Percentiles rank a stretch among this genome's conserved stretches.
phyloP scores from a whole-genome alignment of 2,329 filamentous ascomycete species.

The Hirsutella minnesotensis region DNA sequence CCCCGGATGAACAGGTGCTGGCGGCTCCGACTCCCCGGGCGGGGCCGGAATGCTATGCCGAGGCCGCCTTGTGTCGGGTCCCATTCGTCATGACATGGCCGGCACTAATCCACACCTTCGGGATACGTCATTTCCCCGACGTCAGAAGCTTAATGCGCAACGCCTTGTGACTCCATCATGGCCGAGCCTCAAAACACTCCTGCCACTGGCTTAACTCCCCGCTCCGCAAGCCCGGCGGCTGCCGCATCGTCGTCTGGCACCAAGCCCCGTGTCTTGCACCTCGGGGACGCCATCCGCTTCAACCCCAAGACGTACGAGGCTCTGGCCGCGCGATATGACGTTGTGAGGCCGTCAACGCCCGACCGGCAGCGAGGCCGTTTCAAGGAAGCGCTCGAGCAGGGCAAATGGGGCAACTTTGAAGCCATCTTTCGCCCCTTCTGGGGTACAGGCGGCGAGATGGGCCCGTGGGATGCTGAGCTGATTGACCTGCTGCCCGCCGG shows the following conservation, averaged over 20 bases:
- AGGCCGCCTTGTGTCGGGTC: constrained; percentile 10
- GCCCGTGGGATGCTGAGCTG: constrained; percentile 48
- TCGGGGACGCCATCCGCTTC: constrained; percentile 52
- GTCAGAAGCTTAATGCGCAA: no score
- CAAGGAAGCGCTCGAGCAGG: constrained; percentile 33
- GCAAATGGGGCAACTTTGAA: constrained; percentile 41
- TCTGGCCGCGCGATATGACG: constrained; percentile 31
- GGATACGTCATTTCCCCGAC: no score
- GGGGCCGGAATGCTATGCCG: no score
- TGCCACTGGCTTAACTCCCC: neutral
- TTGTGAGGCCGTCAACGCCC: constrained; percentile 36
- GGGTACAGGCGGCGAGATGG: constrained; percentile 55
- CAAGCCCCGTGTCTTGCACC: constrained; percentile 54
- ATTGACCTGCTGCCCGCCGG: constrained; percentile 41
- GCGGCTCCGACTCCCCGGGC: no score
- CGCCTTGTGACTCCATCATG: no score
- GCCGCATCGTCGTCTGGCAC: constrained; percentile 6
- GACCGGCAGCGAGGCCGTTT: constrained; percentile 41
- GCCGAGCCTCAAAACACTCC: no score
- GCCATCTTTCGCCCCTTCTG: constrained; percentile 50
- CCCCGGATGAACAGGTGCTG: no score
- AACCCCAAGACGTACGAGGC: constrained; percentile 33
- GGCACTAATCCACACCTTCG: no score
- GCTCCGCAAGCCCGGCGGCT: no score
- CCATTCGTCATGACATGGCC: no score